Evolutionary conservation across 345 rosid genomes (phyloP).

Genomic region (Reutealis trisperma): DNA sequence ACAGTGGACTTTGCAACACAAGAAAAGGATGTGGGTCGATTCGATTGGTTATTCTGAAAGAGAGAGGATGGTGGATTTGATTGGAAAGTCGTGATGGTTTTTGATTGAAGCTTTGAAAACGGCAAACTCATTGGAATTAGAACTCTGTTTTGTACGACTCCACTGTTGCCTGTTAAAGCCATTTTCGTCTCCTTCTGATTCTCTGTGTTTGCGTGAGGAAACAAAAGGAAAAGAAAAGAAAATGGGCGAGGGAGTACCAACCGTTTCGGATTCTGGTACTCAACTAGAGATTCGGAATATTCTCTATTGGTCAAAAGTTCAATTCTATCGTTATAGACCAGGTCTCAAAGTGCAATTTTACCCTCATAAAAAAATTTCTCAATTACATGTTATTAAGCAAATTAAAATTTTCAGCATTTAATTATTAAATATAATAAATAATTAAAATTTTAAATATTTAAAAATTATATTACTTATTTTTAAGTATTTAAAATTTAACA

Average conservation of each 20-base stretch:
- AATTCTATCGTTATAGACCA: too few relatives aligned
- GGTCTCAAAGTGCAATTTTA: too few relatives aligned
- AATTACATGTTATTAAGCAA: too few relatives aligned
- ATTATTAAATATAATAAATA: too few relatives aligned
- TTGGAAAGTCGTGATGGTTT: background rate
- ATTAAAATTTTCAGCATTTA: too few relatives aligned
- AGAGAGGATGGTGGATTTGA: conserved; percentile 10
- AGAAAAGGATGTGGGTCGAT: conserved; percentile 11
- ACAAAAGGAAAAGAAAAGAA: background rate
- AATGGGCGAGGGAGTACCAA: background rate
- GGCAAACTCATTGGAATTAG: conserved; percentile 20
- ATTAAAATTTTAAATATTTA: too few relatives aligned
- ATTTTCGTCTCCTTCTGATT: background rate
- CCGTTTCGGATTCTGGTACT: background rate
- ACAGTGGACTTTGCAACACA: conserved; percentile 18
- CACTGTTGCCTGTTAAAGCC: conserved; percentile 38
- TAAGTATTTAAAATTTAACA: too few relatives aligned
- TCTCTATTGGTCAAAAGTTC: background rate
- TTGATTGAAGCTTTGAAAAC: conserved; percentile 25
- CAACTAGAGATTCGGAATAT: background rate
- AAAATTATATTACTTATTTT: too few relatives aligned
- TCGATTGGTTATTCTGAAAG: background rate
- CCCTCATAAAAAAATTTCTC: too few relatives aligned
- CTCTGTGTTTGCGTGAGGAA: background rate
- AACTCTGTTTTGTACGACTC: conserved; percentile 30